Percentiles rank a stretch among this genome's conserved stretches.
These are phyloP conservation scores for Monilinia fructigena DNA, from an alignment of 2,329 filamentous ascomycete species.

Conservation along the genomic window DNA sequence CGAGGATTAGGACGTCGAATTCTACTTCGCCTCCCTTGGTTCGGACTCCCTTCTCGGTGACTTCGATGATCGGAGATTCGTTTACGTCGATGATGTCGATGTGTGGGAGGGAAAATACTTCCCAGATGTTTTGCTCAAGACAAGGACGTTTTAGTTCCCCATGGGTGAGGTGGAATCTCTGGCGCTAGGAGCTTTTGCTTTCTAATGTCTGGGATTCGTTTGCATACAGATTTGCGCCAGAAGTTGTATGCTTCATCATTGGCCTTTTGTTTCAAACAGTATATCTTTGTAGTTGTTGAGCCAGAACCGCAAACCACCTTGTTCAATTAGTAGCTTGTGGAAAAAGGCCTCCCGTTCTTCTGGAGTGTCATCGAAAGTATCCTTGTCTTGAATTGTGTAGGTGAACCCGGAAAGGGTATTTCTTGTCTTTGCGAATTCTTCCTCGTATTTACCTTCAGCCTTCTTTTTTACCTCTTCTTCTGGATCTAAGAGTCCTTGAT, in stretches of 20 bases:
- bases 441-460: constrained; percentile 38
- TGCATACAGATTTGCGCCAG: constrained; percentile 18
- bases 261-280: constrained; percentile 35
- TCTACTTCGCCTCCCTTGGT: constrained; percentile 37
- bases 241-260: constrained; percentile 32
- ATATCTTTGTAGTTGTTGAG: constrained; percentile 38
- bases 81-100: constrained; percentile 49
- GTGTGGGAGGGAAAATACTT: constrained; percentile 47
- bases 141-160: constrained; percentile 48
- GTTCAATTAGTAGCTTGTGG: constrained; percentile 32
- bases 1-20: constrained; percentile 41
- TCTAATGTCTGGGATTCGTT: constrained; percentile 19
- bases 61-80: constrained; percentile 44
- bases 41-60: constrained; percentile 43
- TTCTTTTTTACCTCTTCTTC: constrained; percentile 32
- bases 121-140: constrained; percentile 51
- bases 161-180: constrained; percentile 45
- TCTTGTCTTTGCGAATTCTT: constrained; percentile 37
- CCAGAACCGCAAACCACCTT: constrained; percentile 43
- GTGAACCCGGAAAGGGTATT: constrained; percentile 38
- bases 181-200: constrained; percentile 50
- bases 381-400: constrained; percentile 36
- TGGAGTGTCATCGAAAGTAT: constrained; percentile 39
- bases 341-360: constrained; percentile 43
- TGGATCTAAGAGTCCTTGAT: constrained; percentile 35